Evolutionary conservation across 2,329 filamentous ascomycete species (phyloP).

Genomic region (Daldinia sp.): DNA sequence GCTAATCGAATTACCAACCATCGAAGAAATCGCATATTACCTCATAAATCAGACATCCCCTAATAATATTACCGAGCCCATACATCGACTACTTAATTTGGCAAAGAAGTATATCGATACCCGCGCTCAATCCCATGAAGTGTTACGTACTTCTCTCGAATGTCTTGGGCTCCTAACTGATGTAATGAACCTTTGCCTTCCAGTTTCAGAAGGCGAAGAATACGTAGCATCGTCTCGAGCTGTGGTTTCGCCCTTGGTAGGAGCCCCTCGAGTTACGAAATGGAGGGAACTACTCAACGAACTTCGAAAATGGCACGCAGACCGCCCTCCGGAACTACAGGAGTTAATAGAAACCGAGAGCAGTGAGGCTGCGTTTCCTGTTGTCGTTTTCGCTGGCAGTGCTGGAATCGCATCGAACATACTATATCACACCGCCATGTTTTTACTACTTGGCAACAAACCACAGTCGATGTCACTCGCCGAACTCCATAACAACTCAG

Average conservation of each 20-base stretch:
- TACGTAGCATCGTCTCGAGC: background rate
- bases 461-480: background rate
- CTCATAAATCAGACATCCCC: background rate
- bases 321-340: background rate
- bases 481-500: background rate
- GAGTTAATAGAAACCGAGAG: background rate
- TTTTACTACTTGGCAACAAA: slow-evolving; percentile 27
- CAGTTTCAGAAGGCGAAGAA: background rate
- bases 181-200: background rate
- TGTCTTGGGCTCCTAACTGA: background rate
- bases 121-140: background rate
- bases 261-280: background rate
- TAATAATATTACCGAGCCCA: background rate
- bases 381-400: background rate
- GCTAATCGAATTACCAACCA: background rate
- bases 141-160: background rate
- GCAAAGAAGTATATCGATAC: background rate
- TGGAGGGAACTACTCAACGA: background rate
- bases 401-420: slow-evolving; percentile 31
- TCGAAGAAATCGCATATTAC: background rate
- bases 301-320: background rate
- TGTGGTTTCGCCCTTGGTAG: background rate
- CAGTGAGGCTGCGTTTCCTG: background rate
- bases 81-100: background rate
- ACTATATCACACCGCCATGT: slow-evolving; percentile 35